Conservation (phyloP, 2,329 filamentous ascomycete genomes). For the Boeremia exigua region DNA sequence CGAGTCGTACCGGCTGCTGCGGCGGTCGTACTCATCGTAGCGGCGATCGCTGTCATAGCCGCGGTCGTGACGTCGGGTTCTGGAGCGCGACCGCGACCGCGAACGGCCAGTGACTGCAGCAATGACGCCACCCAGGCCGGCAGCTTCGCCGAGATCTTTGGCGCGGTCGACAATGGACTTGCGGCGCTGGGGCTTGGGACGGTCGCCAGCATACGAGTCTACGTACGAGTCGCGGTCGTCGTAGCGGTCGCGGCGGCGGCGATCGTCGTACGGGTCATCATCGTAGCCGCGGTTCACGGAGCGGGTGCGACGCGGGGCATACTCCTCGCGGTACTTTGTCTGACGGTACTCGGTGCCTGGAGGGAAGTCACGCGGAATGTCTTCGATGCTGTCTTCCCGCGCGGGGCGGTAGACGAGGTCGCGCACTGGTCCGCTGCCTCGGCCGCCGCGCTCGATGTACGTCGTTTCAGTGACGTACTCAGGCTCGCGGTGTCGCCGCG, state of each 20-base stretch:
- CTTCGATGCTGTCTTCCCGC: slow-evolving; percentile 85
- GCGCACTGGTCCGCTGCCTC: slow-evolving; percentile 50
- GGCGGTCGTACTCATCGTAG: slow-evolving; percentile 38
- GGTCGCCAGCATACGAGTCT: slow-evolving; percentile 51
- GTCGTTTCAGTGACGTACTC: slow-evolving; percentile 59
- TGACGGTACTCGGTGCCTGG: slow-evolving; percentile 60
- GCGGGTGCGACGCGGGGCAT: slow-evolving; percentile 63
- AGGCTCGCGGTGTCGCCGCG: slow-evolving; percentile 57
- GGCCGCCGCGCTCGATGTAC: slow-evolving; percentile 58
- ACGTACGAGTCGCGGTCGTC: slow-evolving; percentile 55
- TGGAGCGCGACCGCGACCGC: slow-evolving; percentile 64
- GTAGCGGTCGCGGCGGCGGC: slow-evolving; percentile 34
- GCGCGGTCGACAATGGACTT: slow-evolving; percentile 63
- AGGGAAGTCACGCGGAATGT: slow-evolving; percentile 83
- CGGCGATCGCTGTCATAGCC: slow-evolving; percentile 54
- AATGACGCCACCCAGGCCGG: slow-evolving; percentile 64
- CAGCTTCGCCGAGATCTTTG: slow-evolving; percentile 62
- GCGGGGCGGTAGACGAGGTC: slow-evolving; percentile 58
- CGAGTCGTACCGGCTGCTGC: slow-evolving; percentile 58
- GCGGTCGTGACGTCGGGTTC: slow-evolving; percentile 53
- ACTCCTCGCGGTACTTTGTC: slow-evolving; percentile 56
- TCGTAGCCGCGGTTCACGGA: slow-evolving; percentile 69
- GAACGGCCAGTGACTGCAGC: slow-evolving; percentile 59
- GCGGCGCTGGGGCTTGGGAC: slow-evolving; percentile 54
- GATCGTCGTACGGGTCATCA: slow-evolving; percentile 51